phyloP scores from a whole-genome alignment of 1,284 basidiomycete genomes.

The Phlebopus sp. region DNA sequence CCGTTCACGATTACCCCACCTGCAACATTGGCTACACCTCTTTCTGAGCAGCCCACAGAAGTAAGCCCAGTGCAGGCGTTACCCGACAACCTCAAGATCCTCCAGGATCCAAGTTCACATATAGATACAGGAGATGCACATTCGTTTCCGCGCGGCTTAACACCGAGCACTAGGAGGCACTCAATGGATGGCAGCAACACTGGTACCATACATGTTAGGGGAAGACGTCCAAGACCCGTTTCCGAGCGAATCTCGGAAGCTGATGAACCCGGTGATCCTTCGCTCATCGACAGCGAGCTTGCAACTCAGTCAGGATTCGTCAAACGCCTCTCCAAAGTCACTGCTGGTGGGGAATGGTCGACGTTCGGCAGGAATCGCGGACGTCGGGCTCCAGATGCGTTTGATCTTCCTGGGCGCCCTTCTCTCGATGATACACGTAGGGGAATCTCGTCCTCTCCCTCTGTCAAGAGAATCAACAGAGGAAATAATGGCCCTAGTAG shows the following conservation, averaged over 20 bases:
- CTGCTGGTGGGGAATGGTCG: conserved; percentile 37
- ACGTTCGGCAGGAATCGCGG: conserved; percentile 40
- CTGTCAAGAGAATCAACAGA: conserved; percentile 6
- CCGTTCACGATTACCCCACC: not conserved
- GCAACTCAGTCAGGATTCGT: conserved; percentile 14
- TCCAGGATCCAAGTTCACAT: conserved; percentile 29
- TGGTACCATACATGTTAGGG: conserved; percentile 3
- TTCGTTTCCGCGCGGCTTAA: conserved; percentile 23
- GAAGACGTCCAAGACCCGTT: conserved; percentile 4
- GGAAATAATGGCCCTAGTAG: conserved; percentile 12
- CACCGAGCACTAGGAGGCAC: conserved; percentile 27
- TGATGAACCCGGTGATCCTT: conserved; percentile 3
- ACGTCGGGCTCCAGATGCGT: conserved; percentile 14
- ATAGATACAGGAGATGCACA: conserved; percentile 19
- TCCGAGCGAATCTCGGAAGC: conserved; percentile 1
- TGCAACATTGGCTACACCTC: not conserved
- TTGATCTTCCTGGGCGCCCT: conserved; percentile 12
- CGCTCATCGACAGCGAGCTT: conserved; percentile 9
- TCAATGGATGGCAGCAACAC: conserved; percentile 7
- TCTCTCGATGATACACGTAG: conserved; percentile 12
- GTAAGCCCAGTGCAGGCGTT: conserved; percentile 6
- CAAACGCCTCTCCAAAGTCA: conserved; percentile 26
- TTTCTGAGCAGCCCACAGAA: not conserved
- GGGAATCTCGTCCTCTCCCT: conserved; percentile 15
- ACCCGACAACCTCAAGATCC: conserved; percentile 25